Base-by-base conservation (phyloP, 768 basidiomycete species). In the Boletus coccyginus region DNA sequence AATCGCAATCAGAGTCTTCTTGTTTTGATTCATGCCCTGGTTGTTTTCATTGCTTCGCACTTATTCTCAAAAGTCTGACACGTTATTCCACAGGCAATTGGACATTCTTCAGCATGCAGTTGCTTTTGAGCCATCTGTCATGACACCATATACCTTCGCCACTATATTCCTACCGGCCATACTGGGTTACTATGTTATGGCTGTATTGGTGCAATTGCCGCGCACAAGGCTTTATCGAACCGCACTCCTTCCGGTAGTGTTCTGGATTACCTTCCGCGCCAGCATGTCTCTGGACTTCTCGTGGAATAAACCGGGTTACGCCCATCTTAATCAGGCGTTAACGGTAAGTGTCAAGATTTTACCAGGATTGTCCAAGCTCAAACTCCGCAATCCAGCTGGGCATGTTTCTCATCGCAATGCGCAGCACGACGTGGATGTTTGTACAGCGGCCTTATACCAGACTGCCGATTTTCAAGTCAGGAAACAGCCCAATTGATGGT, bases 181-280 rank as follows among this genome's bases (percentile, higher is more conserved):
- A 1, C 51, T 79, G 21, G 72, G 72, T 54, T 83, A 80, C 67
- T 83, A 81, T 71, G 68, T 62, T 12, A 79, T 80, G 52, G 84
- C 84, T 13, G 65, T 82, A 35, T 74, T 87, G 47, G 80, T 84
- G 8, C 71, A 81, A 40, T 64, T 78, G 14, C 79, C 79, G 0
- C 68, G 68, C 33, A 83, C 83, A 1, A 68, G 70, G 44, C 46
- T 70, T 4, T 65, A 78, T 53, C 78, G 83, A 46, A 55, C 76
- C 35, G 77, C 79, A 13, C 58, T 85, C 36, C 73, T 85, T 29
- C 82, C 83, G 3, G 56, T 80, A 13, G 76, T 81, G 5, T 64
- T 81, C 32, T 80, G 75, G 72, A 53, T 68, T 8, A 65, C 77
- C 17, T 79, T 77, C 52, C 73, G 77, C 14, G 75, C 77, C 5